Evolutionary conservation across 176 grass and related monocot species (phyloP), one percentile per base, ranked within the genome.

Genomic region (Oryza glaberrima): DNA sequence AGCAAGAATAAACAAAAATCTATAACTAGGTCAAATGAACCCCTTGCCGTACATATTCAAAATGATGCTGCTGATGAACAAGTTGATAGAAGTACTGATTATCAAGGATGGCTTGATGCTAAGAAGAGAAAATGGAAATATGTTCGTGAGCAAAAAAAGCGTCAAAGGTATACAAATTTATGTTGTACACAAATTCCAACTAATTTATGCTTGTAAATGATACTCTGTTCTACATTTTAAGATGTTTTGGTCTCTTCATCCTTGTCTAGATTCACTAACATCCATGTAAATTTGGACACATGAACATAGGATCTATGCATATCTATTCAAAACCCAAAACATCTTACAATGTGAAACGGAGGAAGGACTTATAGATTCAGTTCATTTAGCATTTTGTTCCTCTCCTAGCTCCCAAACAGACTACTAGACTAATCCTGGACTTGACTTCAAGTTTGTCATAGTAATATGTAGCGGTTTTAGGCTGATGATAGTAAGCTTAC

Each of bases 101-200:
- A 98, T 90, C 81, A 91, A 87, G 91, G 90, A 86, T 98, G 95
- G 95, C 95, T 98, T 88, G 92, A 98, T 79, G 87, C 64, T 11
- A 98, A 88, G 73, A 98, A 98, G 69, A 98, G 95, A 73, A 98
- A 98, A 86, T 98, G 95, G 95, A 95, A 87, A 84, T 38, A 88
- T 71, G 74, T 82, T 69, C 90, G 77, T 11, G 92, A 95, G 49
- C 81, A 93, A 76, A 98, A 75, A 75, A 98, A 98, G 75, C 88
- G 85, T 65, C 75, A 38, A 65, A 98, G 95, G 95, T 98, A 45
- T 28, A 67, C 19, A 77, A 76, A 89, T 64, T 26, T 70, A 20
- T 69, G 52, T 56, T 56, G 4, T 19, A 47, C 45, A 65, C 22
- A 78, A 47, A 35, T 61, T 19, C 28, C 17, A 84, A 84, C 40